phyloP scores from a whole-genome alignment of 139 green algal species.

The Tetradesmus lagerheimii region DNA sequence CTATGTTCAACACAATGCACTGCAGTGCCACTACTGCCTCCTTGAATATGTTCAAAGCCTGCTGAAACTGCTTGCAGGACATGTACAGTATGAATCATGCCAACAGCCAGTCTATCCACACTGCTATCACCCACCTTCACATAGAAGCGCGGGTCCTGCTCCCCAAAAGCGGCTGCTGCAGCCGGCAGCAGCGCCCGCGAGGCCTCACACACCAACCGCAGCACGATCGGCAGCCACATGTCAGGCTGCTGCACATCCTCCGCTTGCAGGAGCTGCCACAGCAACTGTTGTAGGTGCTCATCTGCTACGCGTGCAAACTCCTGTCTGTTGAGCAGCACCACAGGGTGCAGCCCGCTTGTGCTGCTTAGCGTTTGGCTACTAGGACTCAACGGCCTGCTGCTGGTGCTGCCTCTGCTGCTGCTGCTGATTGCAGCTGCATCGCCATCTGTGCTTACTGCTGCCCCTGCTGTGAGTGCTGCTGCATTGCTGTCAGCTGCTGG shows the following conservation, averaged over 20 bases:
- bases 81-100: too few relatives aligned
- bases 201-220: constrained; percentile 63
- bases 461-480: neutral
- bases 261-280: constrained; percentile 71
- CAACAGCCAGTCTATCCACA: neutral
- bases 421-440: neutral
- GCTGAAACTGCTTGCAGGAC: neutral
- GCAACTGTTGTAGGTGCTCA: constrained; percentile 71
- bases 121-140: constrained; percentile 66
- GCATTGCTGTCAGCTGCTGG: neutral
- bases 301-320: constrained; percentile 57
- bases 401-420: constrained; percentile 4
- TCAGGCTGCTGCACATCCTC: constrained; percentile 57
- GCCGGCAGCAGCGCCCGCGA: constrained; percentile 60
- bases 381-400: neutral
- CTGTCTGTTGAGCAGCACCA: constrained; percentile 39
- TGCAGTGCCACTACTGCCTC: neutral
- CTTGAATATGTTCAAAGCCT: neutral
- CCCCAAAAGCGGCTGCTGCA: constrained; percentile 52
- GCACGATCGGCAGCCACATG: constrained; percentile 66
- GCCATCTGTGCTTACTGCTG: neutral
- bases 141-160: constrained; percentile 71
- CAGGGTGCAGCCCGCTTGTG: constrained; percentile 39
- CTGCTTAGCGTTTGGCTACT: neutral
- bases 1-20: neutral